Percentiles rank a stretch among this genome's conserved stretches.
Conservation (phyloP, 163 green algal genomes). For the Scenedesmus sp. region DNA sequence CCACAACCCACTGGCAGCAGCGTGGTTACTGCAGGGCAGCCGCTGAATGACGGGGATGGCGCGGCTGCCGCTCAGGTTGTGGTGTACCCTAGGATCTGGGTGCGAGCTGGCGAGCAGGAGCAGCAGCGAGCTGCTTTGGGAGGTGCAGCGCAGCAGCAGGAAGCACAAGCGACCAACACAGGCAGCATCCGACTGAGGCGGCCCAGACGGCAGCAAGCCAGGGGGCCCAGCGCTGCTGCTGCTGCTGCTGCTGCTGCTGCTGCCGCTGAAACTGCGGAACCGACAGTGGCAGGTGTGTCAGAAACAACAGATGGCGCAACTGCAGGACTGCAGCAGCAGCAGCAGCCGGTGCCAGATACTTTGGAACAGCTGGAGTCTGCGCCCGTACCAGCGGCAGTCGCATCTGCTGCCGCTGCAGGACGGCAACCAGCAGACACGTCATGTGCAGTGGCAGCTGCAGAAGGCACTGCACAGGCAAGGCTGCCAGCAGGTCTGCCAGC, state of each 20-base stretch:
- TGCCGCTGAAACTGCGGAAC: too few species aligned
- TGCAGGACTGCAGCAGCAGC: background rate
- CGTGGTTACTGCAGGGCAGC: background rate
- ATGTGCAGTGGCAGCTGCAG: background rate
- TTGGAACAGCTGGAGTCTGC: background rate
- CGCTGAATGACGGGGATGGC: background rate
- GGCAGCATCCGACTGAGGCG: background rate
- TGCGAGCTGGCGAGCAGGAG: conserved; percentile 18
- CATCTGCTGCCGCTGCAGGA: background rate
- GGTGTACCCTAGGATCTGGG: conserved; percentile 28
- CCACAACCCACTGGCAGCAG: background rate
- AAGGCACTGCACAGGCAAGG: background rate
- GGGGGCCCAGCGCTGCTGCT: background rate
- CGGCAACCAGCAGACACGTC: background rate
- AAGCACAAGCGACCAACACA: background rate
- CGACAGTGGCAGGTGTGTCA: background rate
- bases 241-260: background rate
- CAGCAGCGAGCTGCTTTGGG: background rate
- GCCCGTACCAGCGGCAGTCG: background rate
- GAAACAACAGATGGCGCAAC: background rate
- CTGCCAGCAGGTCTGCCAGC: background rate
- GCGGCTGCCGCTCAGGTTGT: background rate
- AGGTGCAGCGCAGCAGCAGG: background rate
- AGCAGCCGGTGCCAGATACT: background rate
- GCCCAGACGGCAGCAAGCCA: background rate